phyloP scores from a whole-genome alignment of 208 protist species.

The Blastocrithidia nonstop region DNA sequence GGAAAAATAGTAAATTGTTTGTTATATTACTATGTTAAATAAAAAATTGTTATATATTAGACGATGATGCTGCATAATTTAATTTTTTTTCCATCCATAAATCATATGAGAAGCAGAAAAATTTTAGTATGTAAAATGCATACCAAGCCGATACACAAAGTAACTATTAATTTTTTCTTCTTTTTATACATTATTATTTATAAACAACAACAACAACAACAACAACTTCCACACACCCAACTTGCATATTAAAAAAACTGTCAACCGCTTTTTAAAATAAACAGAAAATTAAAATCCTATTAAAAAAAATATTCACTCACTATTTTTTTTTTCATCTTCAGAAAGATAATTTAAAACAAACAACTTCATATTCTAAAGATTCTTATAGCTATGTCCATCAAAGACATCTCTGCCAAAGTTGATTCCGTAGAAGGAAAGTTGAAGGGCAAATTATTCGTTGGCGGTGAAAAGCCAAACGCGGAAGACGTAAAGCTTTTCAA shows the following conservation, averaged over 20 bases:
- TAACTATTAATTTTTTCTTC: too few relatives aligned
- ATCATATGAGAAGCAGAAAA: too few relatives aligned
- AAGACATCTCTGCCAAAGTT: slow-evolving; percentile 39
- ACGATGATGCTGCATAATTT: too few relatives aligned
- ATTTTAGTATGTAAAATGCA: too few relatives aligned
- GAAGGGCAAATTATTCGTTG: slow-evolving; percentile 42
- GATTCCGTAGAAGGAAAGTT: slow-evolving; percentile 33
- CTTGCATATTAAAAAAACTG: too few relatives aligned
- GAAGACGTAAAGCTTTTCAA: slow-evolving; percentile 61
- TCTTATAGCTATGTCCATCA: slow-evolving; percentile 36
- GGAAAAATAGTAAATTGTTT: too few relatives aligned
- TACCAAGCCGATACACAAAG: too few relatives aligned
- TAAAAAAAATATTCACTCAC: not conserved
- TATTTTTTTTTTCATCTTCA: not conserved
- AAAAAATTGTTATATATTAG: too few relatives aligned
- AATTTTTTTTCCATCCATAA: too few relatives aligned
- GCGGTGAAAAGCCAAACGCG: slow-evolving; percentile 37
- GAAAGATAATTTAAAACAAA: too few relatives aligned
- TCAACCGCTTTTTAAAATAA: not conserved
- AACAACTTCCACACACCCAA: not conserved
- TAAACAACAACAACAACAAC: not conserved
- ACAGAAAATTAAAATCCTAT: not conserved
- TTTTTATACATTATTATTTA: too few relatives aligned
- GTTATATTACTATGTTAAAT: too few relatives aligned
- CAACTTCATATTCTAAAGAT: not conserved